phyloP scores from a whole-genome alignment of 2,329 filamentous ascomycete genomes.

The Coniella lustricola region DNA sequence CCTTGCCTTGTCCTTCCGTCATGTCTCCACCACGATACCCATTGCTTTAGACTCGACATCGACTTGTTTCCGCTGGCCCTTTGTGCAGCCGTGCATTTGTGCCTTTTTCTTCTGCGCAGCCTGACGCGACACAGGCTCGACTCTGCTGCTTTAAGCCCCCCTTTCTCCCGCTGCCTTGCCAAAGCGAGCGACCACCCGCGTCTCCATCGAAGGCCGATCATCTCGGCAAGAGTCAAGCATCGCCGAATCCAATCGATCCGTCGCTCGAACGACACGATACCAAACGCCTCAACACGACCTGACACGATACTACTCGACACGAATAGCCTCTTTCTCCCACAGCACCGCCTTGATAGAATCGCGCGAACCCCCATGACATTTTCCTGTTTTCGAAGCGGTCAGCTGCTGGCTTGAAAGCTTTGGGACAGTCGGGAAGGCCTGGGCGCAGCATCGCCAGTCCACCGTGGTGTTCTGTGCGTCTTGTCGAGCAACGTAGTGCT shows the following conservation, averaged over 20 bases:
- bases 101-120: not conserved
- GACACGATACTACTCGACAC: not conserved
- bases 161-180: not conserved
- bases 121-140: not conserved
- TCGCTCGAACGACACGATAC: too few species aligned
- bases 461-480: not conserved
- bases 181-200: not conserved
- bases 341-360: not conserved
- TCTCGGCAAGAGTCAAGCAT: not conserved
- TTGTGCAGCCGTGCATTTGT: not conserved
- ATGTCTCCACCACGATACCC: not conserved
- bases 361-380: not conserved
- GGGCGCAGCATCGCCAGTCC: not conserved
- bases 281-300: not conserved
- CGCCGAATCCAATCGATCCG: too few species aligned
- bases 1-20: not conserved
- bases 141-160: not conserved
- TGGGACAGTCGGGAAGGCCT: not conserved
- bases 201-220: not conserved
- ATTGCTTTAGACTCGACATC: not conserved
- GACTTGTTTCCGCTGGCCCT: not conserved
- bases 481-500: too few species aligned
- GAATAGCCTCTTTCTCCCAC: not conserved
- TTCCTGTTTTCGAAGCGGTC: not conserved
- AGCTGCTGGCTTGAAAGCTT: not conserved